phyloP scores from a whole-genome alignment of 345 rosid genomes.

The Lagerstroemia speciosa region DNA sequence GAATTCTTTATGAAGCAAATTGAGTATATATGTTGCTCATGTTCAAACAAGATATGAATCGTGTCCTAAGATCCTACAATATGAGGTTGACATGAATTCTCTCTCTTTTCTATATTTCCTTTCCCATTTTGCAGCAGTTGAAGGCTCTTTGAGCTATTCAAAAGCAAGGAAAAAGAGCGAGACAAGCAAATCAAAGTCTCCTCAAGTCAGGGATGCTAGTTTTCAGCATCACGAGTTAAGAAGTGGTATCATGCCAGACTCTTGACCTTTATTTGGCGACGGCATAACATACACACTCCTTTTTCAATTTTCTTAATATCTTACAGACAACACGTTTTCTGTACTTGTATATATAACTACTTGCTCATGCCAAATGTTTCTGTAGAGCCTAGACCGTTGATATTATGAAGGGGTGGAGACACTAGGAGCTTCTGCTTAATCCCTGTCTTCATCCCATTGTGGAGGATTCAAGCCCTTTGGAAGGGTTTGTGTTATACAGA shows the following conservation, averaged over 20 bases:
- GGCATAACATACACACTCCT: neutral
- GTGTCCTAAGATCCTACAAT: neutral
- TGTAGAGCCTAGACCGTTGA: neutral
- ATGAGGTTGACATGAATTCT: conserved; percentile 7
- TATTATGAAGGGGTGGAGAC: neutral
- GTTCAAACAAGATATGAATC: neutral
- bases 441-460: neutral
- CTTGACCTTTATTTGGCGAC: neutral
- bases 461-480: neutral
- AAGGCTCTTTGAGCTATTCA: conserved; percentile 63
- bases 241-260: conserved; percentile 26
- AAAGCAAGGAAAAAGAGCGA: conserved; percentile 36
- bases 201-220: conserved; percentile 12
- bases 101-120: conserved; percentile 2
- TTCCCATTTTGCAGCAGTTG: conserved; percentile 28
- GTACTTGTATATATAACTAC: too few relatives aligned
- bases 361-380: neutral
- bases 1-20: neutral
- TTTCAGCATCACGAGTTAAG: conserved; percentile 15
- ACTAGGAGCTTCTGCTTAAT: neutral
- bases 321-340: neutral
- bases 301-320: neutral
- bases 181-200: conserved; percentile 20
- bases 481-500: neutral
- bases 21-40: neutral